A percentile compares a stretch with the other conserved stretches of the same genome.
Evolutionary conservation across 768 basidiomycete species (phyloP).

Genomic region (Panaeolus cyanescens): DNA sequence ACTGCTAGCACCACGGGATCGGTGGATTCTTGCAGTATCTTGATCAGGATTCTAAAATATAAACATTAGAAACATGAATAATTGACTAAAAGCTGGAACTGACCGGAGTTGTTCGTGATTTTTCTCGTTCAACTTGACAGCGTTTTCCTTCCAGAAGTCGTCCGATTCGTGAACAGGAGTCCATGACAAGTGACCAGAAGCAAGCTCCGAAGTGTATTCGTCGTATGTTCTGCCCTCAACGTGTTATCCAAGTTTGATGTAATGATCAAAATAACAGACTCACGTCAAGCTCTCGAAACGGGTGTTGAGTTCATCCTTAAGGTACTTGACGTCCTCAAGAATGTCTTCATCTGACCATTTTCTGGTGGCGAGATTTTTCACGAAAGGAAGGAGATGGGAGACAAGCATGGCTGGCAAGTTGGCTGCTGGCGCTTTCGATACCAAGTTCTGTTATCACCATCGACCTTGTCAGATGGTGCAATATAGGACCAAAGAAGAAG

Average conservation of each 20-base stretch:
- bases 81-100: conserved; percentile 11
- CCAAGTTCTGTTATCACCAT: conserved; percentile 64
- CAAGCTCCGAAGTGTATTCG: conserved; percentile 90
- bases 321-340: conserved; percentile 85
- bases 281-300: conserved; percentile 92
- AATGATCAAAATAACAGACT: conserved; percentile 22
- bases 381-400: conserved; percentile 81
- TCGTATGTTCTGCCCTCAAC: conserved; percentile 77
- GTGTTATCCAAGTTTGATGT: background rate
- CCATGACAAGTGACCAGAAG: conserved; percentile 92
- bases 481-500: background rate
- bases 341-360: conserved; percentile 98
- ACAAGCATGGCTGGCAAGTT: conserved; percentile 95
- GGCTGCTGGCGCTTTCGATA: conserved; percentile 83
- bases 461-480: background rate
- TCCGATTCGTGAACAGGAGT: conserved; percentile 95
- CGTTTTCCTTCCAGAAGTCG: conserved; percentile 98
- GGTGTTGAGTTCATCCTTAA: conserved; percentile 81
- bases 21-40: conserved; percentile 64
- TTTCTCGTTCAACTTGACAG: conserved; percentile 79
- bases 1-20: conserved; percentile 87
- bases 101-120: conserved; percentile 87
- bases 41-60: conserved; percentile 64
- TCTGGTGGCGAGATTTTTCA: conserved; percentile 76
- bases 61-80: background rate